Evolutionary conservation across 192 early-diverging fungal species (phyloP).

Genomic region (Fimicolochytrium jonesii): DNA sequence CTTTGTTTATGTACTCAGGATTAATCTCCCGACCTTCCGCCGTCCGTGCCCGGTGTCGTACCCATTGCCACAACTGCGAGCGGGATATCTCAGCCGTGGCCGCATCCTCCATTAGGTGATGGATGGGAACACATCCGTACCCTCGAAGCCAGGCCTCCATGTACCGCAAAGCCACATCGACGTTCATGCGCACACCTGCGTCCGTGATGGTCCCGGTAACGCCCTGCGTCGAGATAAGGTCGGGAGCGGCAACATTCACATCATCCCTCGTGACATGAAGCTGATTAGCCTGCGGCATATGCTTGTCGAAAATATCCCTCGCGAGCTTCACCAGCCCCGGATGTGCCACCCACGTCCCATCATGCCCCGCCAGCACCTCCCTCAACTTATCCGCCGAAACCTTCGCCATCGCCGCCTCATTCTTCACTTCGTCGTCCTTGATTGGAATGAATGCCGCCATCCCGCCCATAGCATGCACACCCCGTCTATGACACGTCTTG

Average conservation of each 20-base stretch:
- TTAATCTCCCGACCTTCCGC: constrained; percentile 76
- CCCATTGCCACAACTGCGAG: constrained; percentile 97
- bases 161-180: constrained; percentile 84
- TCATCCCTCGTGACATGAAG: constrained; percentile 86
- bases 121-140: constrained; percentile 92
- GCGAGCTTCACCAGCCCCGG: constrained; percentile 91
- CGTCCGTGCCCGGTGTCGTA: constrained; percentile 74
- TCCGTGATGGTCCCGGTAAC: constrained; percentile 68
- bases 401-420: constrained; percentile 85
- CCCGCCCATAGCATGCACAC: constrained; percentile 98
- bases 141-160: constrained; percentile 95
- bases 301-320: constrained; percentile 79
- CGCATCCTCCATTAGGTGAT: constrained; percentile 97
- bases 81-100: constrained; percentile 97
- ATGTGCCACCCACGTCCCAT: constrained; percentile 91
- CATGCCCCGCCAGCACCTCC: constrained; percentile 91
- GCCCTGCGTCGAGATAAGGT: constrained; percentile 68
- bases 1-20: constrained; percentile 62
- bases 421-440: constrained; percentile 84
- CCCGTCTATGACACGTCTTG: constrained; percentile 95
- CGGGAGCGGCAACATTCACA: constrained; percentile 71
- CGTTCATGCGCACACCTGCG: constrained; percentile 82
- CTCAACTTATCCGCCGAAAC: constrained; percentile 91
- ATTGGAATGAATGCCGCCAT: constrained; percentile 99
- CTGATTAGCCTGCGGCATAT: constrained; percentile 96